Evolutionary conservation across 441 rosid genomes (phyloP).

Genomic region (Adansonia grandidieri): DNA sequence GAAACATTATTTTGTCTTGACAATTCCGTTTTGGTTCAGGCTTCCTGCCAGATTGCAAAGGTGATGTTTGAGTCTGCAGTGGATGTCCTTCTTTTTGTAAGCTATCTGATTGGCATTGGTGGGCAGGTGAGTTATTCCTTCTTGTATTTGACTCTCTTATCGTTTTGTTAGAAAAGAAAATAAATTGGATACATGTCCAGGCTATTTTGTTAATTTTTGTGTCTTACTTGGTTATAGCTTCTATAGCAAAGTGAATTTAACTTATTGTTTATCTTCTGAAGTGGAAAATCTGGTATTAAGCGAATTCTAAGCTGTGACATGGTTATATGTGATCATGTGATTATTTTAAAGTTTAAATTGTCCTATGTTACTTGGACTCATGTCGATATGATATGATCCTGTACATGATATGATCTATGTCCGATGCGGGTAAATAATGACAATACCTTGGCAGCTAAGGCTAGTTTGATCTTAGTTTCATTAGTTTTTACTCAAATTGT

Average conservation of each 20-base stretch:
- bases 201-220: conserved; percentile 3
- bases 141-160: neutral
- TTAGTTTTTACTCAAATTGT: neutral
- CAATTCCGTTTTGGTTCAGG: conserved; percentile 68
- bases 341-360: conserved; percentile 13
- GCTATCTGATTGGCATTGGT: conserved; percentile 74
- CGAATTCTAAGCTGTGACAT: conserved; percentile 3
- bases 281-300: conserved; percentile 13
- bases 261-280: conserved; percentile 8
- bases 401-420: neutral
- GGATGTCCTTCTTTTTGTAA: conserved; percentile 74
- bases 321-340: neutral
- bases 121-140: conserved; percentile 71
- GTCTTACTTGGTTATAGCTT: conserved; percentile 5
- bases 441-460: neutral
- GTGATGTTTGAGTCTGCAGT: conserved; percentile 88
- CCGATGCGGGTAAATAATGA: neutral
- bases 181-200: neutral
- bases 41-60: conserved; percentile 83
- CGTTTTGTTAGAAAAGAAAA: neutral
- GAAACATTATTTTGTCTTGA: conserved; percentile 51
- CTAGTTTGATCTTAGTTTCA: conserved; percentile 6
- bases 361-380: neutral
- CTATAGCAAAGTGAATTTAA: neutral
- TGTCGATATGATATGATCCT: neutral